phyloP scores from a whole-genome alignment of 2,329 filamentous ascomycete genomes.

The Alternaria sp. region DNA sequence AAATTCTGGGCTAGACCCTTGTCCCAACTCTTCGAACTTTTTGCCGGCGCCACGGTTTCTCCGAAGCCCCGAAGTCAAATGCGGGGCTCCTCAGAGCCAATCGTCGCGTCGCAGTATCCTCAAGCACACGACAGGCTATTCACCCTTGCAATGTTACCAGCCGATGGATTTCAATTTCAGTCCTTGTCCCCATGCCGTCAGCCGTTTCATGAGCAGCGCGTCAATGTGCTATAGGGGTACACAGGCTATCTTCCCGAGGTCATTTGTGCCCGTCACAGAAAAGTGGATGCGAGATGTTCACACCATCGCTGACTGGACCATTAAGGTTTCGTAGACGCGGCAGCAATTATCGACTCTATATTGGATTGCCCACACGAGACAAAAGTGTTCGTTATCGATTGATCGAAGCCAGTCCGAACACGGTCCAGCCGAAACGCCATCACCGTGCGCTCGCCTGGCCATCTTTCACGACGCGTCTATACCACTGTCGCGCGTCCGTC shows the following conservation, averaged over 20 bases:
- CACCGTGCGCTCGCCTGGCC: slow-evolving; percentile 33
- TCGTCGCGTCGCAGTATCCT: slow-evolving; percentile 33
- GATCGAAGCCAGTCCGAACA: slow-evolving; percentile 10
- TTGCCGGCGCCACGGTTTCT: slow-evolving; percentile 19
- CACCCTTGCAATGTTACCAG: slow-evolving; percentile 18
- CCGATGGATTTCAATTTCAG: slow-evolving; percentile 14
- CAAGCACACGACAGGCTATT: slow-evolving; percentile 31
- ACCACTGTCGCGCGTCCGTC: slow-evolving; percentile 33
- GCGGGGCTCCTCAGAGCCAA: slow-evolving; percentile 31
- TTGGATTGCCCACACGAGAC: neutral
- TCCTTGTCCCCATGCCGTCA: slow-evolving; percentile 10
- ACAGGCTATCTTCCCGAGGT: neutral
- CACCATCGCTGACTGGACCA: neutral
- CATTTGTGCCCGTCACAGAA: neutral
- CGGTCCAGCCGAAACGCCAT: slow-evolving; percentile 22
- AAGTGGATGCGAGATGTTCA: neutral
- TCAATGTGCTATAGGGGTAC: slow-evolving; percentile 3
- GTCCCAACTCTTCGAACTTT: slow-evolving; percentile 22
- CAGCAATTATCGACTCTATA: neutral
- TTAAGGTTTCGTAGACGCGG: neutral
- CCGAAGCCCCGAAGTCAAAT: slow-evolving; percentile 6
- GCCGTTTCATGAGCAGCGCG: slow-evolving; percentile 10
- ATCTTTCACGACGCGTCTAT: slow-evolving; percentile 40
- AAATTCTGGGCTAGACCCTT: slow-evolving; percentile 24
- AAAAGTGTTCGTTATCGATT: slow-evolving; percentile 4